Base-by-base conservation (phyloP, 345 rosid species). In the Acer saccharum region DNA sequence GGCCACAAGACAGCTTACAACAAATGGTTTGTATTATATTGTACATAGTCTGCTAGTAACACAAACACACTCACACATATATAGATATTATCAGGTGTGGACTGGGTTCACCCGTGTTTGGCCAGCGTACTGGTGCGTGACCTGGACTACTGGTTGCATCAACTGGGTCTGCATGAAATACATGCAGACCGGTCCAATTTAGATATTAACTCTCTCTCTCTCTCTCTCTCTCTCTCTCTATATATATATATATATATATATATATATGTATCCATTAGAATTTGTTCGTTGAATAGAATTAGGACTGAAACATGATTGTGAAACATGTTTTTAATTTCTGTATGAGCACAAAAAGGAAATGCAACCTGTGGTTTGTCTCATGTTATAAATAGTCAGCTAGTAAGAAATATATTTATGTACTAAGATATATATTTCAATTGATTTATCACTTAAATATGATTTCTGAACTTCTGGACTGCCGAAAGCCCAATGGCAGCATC, bases 1-100 rank as follows among this genome's bases (percentile, higher is more conserved):
- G 86, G 60, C 44, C 86, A 61, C 85, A 86, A 66, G 92, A 87
- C 52, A 79, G 86, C 86, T 87, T 87, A 82, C 92, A 82, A 23
- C 92, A 89, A 82, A 89, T 87, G 92, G 90, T 89, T 76, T 73
- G 90, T 82, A 35, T 48, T 74, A 18, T 65, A 6, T 27, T 17
- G 7, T 4, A 4, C 64, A 60, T 7, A 21, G 27, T 60, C 8
- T 58, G 64, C 64, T 60, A 60, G 5, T 60, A 60, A 20, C n/a
- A 4, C n/a, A 16, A 16, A 16, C 58, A 54, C 58, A 16, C 58
- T 4, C 58, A 54, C 64, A 20, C 7, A 29, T 2, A 57, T 57
- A 57, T 57, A 60, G 25, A 18, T 20, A 60, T 60, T 1, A 60
- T 16, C 64, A 20, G 27, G 21, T 60, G 64, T 60, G 64, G 10